Conservation (phyloP, 805 yeast species). For the Wickerhamomyces subpelliculosus region DNA sequence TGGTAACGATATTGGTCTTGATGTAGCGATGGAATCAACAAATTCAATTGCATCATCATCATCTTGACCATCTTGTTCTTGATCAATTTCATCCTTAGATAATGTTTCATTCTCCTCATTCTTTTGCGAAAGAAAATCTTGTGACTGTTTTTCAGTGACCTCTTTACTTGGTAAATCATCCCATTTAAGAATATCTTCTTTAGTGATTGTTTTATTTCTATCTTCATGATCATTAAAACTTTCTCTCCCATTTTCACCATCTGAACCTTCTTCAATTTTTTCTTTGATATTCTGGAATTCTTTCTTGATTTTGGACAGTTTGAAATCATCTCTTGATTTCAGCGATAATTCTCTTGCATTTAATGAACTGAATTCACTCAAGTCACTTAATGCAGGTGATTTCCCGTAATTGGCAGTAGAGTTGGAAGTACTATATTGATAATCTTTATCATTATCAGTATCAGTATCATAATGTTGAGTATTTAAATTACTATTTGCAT, state of each 20-base stretch:
- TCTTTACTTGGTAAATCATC: conserved; percentile 3
- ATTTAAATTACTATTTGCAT: background rate
- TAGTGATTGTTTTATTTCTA: conserved; percentile 6
- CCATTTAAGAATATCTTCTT: conserved; percentile 17
- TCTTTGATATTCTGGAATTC: background rate
- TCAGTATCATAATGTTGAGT: conserved; percentile 10
- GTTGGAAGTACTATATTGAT: conserved; percentile 20
- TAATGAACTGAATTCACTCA: conserved; percentile 17
- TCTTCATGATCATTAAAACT: background rate
- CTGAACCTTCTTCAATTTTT: conserved; percentile 5
- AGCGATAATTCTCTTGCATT: conserved; percentile 3
- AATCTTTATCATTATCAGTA: conserved; percentile 9
- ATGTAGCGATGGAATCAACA: conserved; percentile 1
- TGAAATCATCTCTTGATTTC: conserved; percentile 8
- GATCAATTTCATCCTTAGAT: too few species aligned
- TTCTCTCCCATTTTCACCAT: conserved; percentile 10
- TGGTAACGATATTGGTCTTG: conserved; percentile 13
- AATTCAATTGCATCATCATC: conserved; percentile 16
- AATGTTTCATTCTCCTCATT: too few species aligned
- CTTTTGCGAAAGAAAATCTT: too few species aligned
- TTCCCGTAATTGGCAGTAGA: conserved; percentile 20
- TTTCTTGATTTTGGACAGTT: conserved; percentile 8
- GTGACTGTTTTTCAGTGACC: too few species aligned
- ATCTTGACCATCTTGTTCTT: conserved; percentile 4
- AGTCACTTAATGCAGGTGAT: conserved; percentile 20